phyloP scores from a whole-genome alignment of 169 alveolate genomes.

The Theileria luwenshuni region DNA sequence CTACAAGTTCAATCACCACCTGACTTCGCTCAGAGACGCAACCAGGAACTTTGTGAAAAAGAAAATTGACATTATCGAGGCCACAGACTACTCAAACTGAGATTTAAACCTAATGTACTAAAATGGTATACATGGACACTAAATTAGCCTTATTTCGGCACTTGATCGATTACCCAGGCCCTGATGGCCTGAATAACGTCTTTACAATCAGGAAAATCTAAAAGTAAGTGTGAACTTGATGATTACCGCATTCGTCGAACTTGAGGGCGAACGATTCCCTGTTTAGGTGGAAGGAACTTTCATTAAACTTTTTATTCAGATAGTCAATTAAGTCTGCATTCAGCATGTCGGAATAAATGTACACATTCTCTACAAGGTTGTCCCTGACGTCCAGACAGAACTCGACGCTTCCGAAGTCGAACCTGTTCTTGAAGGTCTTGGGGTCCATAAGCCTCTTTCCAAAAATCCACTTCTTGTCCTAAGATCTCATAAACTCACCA shows the following conservation, averaged over 20 bases:
- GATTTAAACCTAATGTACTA: neutral
- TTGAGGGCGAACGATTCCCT: conserved; percentile 17
- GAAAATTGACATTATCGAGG: conserved; percentile 67
- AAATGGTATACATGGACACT: neutral
- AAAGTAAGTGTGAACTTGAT: neutral
- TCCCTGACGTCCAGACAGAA: conserved; percentile 47
- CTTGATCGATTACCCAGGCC: too few species aligned
- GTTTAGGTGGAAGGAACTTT: conserved; percentile 9
- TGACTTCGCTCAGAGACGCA: conserved; percentile 57
- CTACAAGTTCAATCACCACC: conserved; percentile 61
- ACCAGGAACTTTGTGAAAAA: conserved; percentile 68
- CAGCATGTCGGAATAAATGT: conserved; percentile 71
- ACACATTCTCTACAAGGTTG: conserved; percentile 48
- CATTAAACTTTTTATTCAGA: conserved; percentile 27
- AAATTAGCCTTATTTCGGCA: conserved; percentile 10
- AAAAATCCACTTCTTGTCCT: conserved; percentile 64
- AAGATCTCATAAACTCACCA: neutral
- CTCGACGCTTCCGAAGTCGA: conserved; percentile 63
- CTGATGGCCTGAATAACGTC: conserved; percentile 2
- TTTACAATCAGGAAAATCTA: neutral
- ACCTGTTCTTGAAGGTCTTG: conserved; percentile 44
- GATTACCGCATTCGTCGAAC: conserved; percentile 28
- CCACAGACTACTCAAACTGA: conserved; percentile 48
- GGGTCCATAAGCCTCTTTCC: conserved; percentile 34
- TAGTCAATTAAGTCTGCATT: conserved; percentile 72